Evolutionary conservation across 352 stramenopile genomes (phyloP), one percentile per base, ranked within the genome.

Genomic region (Achlya hypogyna): DNA sequence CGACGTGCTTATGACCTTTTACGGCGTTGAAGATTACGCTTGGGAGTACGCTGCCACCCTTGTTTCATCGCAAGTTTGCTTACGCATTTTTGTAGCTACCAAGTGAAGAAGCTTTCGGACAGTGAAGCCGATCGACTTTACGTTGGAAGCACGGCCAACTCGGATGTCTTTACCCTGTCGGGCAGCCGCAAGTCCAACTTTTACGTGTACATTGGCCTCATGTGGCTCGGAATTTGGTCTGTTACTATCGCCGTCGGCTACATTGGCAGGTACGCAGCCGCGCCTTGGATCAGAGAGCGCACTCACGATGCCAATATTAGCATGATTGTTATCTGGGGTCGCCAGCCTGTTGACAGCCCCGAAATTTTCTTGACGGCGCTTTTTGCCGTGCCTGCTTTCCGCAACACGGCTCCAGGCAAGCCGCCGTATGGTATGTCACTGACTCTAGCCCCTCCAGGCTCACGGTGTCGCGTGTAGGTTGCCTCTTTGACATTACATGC

Each of bases 241-340:
- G 60, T 58, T 4, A 67, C 60, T 0, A 67, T 67, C 22, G 38
- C 60, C 28, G 31, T 67, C n/a, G 60, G 60, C 4, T 67, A 53
- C 18, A 67, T 67, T 49, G 60, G 60, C 45, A 67, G 49, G 49
- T 54, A 54, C 16, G 6, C 23, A 16, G 6, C 49, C 6, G 14
- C 34, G 34, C 34, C n/a, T n/a, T n/a, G n/a, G n/a, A n/a, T n/a
- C n/a, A n/a, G n/a, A n/a, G n/a, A n/a, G n/a, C n/a, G n/a, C n/a
- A n/a, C n/a, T n/a, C 34, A 42, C 34, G 34, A 14, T 42, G 34
- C 34, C n/a, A n/a, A n/a, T n/a, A 34, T 14, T 54, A 54, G 60
- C 32, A 67, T 67, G 60, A 54, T 47, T 34, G 38, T 67, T 5
- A 67, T 67, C 29, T 67, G 60, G 60, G 12, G 58, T 4, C 60